These are phyloP conservation scores for Schizothecium vesticola DNA, from an alignment of 495 filamentous ascomycete genomes.

Conservation along the genomic window DNA sequence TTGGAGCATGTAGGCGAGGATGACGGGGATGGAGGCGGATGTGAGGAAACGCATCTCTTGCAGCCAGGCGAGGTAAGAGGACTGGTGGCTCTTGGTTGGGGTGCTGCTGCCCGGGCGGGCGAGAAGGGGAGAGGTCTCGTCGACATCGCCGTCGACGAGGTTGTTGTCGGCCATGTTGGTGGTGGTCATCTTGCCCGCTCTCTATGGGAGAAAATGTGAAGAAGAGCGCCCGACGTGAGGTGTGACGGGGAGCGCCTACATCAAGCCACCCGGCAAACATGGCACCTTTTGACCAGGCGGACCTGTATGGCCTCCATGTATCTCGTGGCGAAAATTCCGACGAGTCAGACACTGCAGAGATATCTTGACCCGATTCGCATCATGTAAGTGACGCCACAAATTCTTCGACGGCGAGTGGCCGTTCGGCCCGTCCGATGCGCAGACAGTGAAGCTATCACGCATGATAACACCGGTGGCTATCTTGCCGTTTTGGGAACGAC, in stretches of 20 bases:
- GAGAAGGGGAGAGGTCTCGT: slow-evolving; percentile 14
- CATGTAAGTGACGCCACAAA: neutral
- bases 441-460: neutral
- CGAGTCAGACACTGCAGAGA: neutral
- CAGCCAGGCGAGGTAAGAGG: slow-evolving; percentile 31
- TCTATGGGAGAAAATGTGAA: neutral
- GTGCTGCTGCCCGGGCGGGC: neutral
- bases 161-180: neutral
- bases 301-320: neutral
- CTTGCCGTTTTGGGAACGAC: slow-evolving; percentile 11
- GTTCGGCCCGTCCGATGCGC: neutral
- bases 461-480: slow-evolving; percentile 9
- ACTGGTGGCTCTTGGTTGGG: neutral
- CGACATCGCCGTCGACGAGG: neutral
- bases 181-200: slow-evolving; percentile 1
- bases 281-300: neutral
- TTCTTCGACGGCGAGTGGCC: neutral
- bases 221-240: neutral
- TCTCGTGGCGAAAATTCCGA: neutral
- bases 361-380: neutral
- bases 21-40: slow-evolving; percentile 69
- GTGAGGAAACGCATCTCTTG: slow-evolving; percentile 65
- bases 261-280: neutral
- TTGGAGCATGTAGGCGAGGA: slow-evolving; percentile 82
- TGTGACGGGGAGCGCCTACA: neutral